Percentiles rank a stretch among this genome's conserved stretches.
Evolutionary conservation across 805 yeast species (phyloP).

Genomic region (Torulaspora franciscae): DNA sequence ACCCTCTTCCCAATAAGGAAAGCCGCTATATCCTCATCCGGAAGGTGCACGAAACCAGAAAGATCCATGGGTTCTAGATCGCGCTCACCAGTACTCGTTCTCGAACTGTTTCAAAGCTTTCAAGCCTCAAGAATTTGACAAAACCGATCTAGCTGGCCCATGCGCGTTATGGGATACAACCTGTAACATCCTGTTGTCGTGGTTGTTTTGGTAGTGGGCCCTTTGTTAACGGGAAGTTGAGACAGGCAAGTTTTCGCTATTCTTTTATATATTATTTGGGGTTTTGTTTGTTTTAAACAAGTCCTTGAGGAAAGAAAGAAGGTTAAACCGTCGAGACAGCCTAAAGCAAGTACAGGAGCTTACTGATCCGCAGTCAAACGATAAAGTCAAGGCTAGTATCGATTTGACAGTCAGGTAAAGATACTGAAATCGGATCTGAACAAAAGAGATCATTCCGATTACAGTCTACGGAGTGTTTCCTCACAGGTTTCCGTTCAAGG

Average conservation of each 20-base stretch:
- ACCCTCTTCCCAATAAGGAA: slow-evolving; percentile 1
- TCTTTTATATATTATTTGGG: background rate
- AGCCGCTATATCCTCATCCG: background rate
- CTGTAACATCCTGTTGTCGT: background rate
- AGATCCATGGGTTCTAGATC: slow-evolving; percentile 1
- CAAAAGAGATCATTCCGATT: background rate
- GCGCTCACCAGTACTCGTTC: background rate
- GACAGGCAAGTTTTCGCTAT: background rate
- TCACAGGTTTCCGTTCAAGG: background rate
- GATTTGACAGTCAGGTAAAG: background rate
- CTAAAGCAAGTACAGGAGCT: background rate
- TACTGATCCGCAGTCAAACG: background rate
- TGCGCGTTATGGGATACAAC: slow-evolving; percentile 1
- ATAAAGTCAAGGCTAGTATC: background rate
- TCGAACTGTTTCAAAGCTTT: slow-evolving; percentile 9
- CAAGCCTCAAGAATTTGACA: slow-evolving; percentile 9
- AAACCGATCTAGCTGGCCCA: slow-evolving; percentile 1
- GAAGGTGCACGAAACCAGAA: slow-evolving; percentile 5
- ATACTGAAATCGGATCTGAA: background rate
- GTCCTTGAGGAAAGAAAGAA: background rate
- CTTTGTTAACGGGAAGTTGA: background rate
- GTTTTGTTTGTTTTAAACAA: background rate
- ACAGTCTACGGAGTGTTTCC: background rate
- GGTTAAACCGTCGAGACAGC: background rate
- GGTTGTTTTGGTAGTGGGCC: background rate